Conservation (phyloP, 768 basidiomycete species). For the Leccinum uliginosum region DNA sequence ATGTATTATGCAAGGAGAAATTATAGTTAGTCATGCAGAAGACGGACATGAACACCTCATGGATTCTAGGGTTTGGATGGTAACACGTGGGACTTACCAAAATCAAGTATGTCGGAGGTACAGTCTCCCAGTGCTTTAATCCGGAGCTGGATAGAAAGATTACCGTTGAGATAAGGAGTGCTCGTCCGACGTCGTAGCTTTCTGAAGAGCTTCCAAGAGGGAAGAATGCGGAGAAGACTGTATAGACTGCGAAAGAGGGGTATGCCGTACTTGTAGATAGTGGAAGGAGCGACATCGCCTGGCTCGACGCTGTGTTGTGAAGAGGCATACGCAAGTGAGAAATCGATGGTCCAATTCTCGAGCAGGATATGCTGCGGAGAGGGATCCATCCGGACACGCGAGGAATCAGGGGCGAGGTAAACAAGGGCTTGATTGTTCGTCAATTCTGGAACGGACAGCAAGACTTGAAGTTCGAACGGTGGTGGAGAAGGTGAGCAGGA, state of each 20-base stretch:
- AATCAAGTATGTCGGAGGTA: slow-evolving; percentile 29
- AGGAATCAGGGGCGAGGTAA: slow-evolving; percentile 52
- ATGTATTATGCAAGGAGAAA: slow-evolving; percentile 4
- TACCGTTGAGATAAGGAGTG: slow-evolving; percentile 36
- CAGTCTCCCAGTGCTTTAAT: slow-evolving; percentile 36
- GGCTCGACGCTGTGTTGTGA: slow-evolving; percentile 21
- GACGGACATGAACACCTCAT: slow-evolving; percentile 31
- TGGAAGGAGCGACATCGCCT: slow-evolving; percentile 59
- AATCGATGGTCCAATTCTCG: slow-evolving; percentile 63
- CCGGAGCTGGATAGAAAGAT: slow-evolving; percentile 46
- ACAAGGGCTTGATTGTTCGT: slow-evolving; percentile 70
- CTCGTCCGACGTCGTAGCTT: slow-evolving; percentile 46
- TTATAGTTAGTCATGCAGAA: slow-evolving; percentile 7
- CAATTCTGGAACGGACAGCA: slow-evolving; percentile 67
- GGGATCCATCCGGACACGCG: slow-evolving; percentile 64
- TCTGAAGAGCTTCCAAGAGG: slow-evolving; percentile 70
- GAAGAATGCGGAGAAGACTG: slow-evolving; percentile 67
- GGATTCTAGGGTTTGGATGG: slow-evolving; percentile 23
- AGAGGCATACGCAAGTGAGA: slow-evolving; percentile 28
- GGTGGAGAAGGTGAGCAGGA: slow-evolving; percentile 32
- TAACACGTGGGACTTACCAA: slow-evolving; percentile 34
- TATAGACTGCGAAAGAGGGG: slow-evolving; percentile 72
- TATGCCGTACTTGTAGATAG: slow-evolving; percentile 83
- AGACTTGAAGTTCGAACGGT: slow-evolving; percentile 63
- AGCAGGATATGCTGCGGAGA: slow-evolving; percentile 66